A percentile compares a stretch with the other conserved stretches of the same genome.
Evolutionary conservation across 495 filamentous ascomycete species (phyloP).

Genomic region (Tuber melanosporum): DNA sequence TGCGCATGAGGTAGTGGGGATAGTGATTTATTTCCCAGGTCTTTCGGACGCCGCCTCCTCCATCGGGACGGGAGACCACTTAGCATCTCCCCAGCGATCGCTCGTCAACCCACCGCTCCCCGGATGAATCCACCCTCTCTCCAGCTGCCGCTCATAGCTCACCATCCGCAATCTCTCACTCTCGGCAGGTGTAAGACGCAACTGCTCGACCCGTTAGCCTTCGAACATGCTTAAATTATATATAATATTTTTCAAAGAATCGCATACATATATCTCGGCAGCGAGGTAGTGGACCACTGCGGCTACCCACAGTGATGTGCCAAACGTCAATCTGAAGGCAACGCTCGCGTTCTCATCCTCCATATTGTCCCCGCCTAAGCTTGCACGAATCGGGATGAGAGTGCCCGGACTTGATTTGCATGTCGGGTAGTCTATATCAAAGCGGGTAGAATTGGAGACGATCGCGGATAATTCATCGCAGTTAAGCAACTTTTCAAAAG

Average conservation of each 20-base stretch:
- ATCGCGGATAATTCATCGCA: conserved; percentile 48
- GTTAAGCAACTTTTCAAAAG: conserved; percentile 24
- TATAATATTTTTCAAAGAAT: background rate
- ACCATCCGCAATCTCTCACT: conserved; percentile 47
- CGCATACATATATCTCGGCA: conserved; percentile 49
- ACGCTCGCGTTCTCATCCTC: conserved; percentile 41
- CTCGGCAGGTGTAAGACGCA: conserved; percentile 50
- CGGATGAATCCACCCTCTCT: conserved; percentile 48
- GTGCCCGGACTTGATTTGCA: conserved; percentile 42
- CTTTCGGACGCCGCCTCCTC: background rate
- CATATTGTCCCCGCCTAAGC: background rate
- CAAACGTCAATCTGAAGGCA: conserved; percentile 46
- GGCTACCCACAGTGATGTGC: conserved; percentile 47
- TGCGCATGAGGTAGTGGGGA: background rate
- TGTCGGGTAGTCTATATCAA: conserved; percentile 43
- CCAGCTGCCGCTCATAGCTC: conserved; percentile 50
- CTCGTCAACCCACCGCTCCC: conserved; percentile 48
- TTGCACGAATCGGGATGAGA: conserved; percentile 25
- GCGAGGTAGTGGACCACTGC: conserved; percentile 46
- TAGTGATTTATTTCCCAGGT: background rate
- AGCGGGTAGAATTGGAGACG: conserved; percentile 26
- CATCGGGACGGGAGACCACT: conserved; percentile 12
- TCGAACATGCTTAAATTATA: background rate
- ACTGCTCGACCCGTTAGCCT: conserved; percentile 25
- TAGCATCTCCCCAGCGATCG: conserved; percentile 47